These are phyloP conservation scores for Leccinum aurantiacum DNA, from an alignment of 768 basidiomycete genomes.

Conservation along the genomic window DNA sequence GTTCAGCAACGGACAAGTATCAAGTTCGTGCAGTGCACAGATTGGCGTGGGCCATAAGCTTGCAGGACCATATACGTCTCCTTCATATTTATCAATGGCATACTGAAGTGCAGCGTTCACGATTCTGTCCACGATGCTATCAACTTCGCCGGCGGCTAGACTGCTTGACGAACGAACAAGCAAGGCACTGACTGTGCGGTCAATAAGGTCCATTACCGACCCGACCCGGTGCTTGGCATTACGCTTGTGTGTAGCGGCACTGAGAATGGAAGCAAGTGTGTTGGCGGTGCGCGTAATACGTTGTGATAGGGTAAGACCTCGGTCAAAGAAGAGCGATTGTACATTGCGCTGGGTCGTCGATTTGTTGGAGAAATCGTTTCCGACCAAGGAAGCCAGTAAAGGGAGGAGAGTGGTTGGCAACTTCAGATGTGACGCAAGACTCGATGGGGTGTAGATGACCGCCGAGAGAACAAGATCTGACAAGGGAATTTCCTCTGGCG, in stretches of 20 bases:
- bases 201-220: constrained; percentile 78
- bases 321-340: constrained; percentile 69
- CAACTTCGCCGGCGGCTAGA: constrained; percentile 63
- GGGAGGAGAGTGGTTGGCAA: constrained; percentile 73
- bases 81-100: constrained; percentile 62
- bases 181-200: constrained; percentile 60
- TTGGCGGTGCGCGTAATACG: constrained; percentile 66
- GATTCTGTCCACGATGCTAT: constrained; percentile 62
- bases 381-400: constrained; percentile 73
- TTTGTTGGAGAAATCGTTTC: constrained; percentile 72
- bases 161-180: constrained; percentile 47
- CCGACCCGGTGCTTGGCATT: constrained; percentile 56
- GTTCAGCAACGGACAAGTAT: constrained; percentile 54
- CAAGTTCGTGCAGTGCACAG: constrained; percentile 62
- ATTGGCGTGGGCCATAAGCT: constrained; percentile 55
- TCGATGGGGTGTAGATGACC: constrained; percentile 58
- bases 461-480: constrained; percentile 51
- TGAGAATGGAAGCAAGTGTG: constrained; percentile 55
- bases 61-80: constrained; percentile 36
- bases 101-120: constrained; percentile 78
- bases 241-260: constrained; percentile 46
- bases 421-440: constrained; percentile 62
- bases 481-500: constrained; percentile 42
- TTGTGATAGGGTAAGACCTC: constrained; percentile 52
- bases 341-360: constrained; percentile 49